Evolutionary conservation across 228 moss, liverwort and hornwort species (phyloP).

Genomic region (Sphagnum fallax): DNA sequence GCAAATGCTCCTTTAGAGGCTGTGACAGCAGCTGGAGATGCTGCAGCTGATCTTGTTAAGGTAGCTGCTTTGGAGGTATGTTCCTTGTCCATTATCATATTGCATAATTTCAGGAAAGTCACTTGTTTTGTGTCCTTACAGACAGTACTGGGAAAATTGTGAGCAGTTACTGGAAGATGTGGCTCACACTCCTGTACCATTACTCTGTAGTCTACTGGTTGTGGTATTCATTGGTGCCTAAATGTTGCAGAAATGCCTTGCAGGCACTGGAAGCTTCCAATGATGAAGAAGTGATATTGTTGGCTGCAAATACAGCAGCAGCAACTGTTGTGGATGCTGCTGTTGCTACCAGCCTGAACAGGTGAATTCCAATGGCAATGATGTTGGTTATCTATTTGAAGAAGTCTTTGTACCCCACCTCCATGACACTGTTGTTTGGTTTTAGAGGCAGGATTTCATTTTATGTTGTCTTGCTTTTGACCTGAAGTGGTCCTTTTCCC

Average conservation of each 20-base stretch:
- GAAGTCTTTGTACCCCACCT: neutral
- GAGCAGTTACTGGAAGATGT: too few species aligned
- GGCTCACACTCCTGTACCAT: too few species aligned
- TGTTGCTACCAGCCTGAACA: conserved; percentile 49
- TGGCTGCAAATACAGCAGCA: conserved; percentile 91
- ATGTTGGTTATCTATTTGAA: neutral
- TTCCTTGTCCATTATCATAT: neutral
- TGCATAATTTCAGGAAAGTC: neutral
- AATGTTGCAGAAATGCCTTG: conserved; percentile 1
- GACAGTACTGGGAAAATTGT: too few species aligned
- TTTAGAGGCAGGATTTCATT: neutral
- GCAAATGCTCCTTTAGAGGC: conserved; percentile 90
- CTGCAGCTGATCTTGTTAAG: conserved; percentile 90
- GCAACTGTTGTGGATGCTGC: conserved; percentile 97
- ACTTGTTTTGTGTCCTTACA: neutral
- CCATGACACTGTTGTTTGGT: neutral
- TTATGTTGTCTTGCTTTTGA: neutral
- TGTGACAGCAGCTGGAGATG: conserved; percentile 94
- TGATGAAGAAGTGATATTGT: conserved; percentile 61
- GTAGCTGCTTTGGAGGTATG: conserved; percentile 82
- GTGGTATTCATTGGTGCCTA: too few species aligned
- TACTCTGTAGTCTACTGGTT: too few species aligned
- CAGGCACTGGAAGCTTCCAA: conserved; percentile 48
- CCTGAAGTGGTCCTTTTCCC: neutral
- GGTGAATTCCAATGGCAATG: conserved; percentile 13